phyloP scores from a whole-genome alignment of 2,329 filamentous ascomycete species.

The Cladophialophora bantiana region DNA sequence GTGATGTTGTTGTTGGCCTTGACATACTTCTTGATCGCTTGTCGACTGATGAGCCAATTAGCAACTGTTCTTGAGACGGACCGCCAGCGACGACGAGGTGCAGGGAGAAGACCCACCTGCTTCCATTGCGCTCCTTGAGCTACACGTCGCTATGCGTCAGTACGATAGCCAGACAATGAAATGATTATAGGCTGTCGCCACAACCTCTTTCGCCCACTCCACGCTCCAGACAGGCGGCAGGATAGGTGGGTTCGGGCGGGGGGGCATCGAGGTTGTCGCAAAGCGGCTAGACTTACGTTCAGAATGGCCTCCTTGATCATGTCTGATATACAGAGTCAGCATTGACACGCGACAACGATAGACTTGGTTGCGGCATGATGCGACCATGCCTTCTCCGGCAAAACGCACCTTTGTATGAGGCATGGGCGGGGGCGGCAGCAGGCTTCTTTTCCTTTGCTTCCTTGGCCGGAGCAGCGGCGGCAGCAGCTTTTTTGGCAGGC shows the following conservation, averaged over 20 bases:
- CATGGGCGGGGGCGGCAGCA: slow-evolving; percentile 62
- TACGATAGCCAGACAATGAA: slow-evolving; percentile 34
- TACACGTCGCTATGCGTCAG: slow-evolving; percentile 61
- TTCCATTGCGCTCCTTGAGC: slow-evolving; percentile 75
- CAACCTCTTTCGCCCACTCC: slow-evolving; percentile 13
- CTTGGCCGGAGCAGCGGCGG: slow-evolving; percentile 52
- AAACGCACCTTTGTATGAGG: slow-evolving; percentile 70
- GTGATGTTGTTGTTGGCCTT: slow-evolving; percentile 75
- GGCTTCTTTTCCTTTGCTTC: slow-evolving; percentile 59
- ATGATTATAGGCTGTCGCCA: neutral
- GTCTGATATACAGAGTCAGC: slow-evolving; percentile 64
- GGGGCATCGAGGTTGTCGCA: slow-evolving; percentile 54
- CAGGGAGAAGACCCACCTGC: slow-evolving; percentile 62
- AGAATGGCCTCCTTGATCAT: slow-evolving; percentile 77
- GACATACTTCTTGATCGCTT: slow-evolving; percentile 78
- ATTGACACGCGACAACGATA: slow-evolving; percentile 60
- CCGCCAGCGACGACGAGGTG: slow-evolving; percentile 40
- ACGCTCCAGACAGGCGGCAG: slow-evolving; percentile 1
- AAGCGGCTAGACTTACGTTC: slow-evolving; percentile 67
- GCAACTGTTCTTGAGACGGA: slow-evolving; percentile 12
- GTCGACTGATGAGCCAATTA: slow-evolving; percentile 60
- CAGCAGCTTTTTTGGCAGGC: slow-evolving; percentile 69
- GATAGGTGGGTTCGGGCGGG: slow-evolving; percentile 42
- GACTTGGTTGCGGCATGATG: slow-evolving; percentile 47
- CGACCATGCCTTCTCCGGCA: slow-evolving; percentile 55